Evolutionary conservation across 2,329 filamentous ascomycete genomes (phyloP).

Genomic region (Teratosphaeriaceae sp.): DNA sequence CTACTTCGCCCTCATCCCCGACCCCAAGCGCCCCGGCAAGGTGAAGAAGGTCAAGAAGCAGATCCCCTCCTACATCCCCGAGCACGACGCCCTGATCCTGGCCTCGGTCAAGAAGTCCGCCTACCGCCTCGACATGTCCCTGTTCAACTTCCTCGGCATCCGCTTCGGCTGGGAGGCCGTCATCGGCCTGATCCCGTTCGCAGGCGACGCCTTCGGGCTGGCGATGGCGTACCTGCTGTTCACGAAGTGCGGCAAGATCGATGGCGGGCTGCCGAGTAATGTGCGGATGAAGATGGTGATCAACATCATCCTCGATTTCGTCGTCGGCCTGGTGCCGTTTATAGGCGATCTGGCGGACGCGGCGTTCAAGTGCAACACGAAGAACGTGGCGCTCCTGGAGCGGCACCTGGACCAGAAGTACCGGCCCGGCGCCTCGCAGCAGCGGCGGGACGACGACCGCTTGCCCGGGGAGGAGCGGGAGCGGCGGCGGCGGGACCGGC

Average conservation of each 20-base stretch:
- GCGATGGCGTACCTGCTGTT: slow-evolving; percentile 71
- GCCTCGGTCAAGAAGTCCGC: slow-evolving; percentile 80
- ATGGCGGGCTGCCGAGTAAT: slow-evolving; percentile 62
- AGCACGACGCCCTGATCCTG: slow-evolving; percentile 73
- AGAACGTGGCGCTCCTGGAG: slow-evolving; percentile 65
- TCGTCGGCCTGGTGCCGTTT: slow-evolving; percentile 66
- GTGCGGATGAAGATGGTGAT: slow-evolving; percentile 68
- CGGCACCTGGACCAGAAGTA: slow-evolving; percentile 62
- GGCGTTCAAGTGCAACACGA: slow-evolving; percentile 66
- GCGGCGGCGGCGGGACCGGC: slow-evolving; percentile 28
- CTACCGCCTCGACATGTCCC: slow-evolving; percentile 75
- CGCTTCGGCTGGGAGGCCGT: slow-evolving; percentile 85
- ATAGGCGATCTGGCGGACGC: slow-evolving; percentile 71
- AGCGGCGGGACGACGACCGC: slow-evolving; percentile 20
- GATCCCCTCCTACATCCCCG: slow-evolving; percentile 72
- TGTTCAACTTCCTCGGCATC: slow-evolving; percentile 76
- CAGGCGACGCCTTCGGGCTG: slow-evolving; percentile 69
- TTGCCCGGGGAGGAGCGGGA: slow-evolving; percentile 21
- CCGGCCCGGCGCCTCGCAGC: slow-evolving; percentile 36
- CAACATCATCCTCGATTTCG: slow-evolving; percentile 70
- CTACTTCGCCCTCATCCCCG: slow-evolving; percentile 76
- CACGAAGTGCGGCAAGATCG: slow-evolving; percentile 62
- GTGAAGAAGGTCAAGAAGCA: slow-evolving; percentile 80
- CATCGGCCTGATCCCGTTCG: slow-evolving; percentile 74
- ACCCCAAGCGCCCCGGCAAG: slow-evolving; percentile 65